These are phyloP conservation scores for Pachysolen tannophilus DNA, from an alignment of 805 yeast species.

Conservation along the genomic window DNA sequence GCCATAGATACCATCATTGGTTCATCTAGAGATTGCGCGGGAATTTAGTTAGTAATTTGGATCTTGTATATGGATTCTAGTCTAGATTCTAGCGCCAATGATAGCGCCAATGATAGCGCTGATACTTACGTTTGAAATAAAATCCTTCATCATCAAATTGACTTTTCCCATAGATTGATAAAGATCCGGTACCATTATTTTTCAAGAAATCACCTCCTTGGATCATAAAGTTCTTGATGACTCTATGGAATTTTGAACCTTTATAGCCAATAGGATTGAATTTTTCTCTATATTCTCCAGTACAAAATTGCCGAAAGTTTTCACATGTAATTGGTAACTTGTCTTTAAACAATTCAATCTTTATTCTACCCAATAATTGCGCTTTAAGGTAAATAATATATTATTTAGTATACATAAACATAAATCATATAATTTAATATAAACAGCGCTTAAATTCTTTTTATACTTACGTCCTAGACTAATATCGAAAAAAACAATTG, in stretches of 20 bases:
- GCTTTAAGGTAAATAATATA: constrained; percentile 10
- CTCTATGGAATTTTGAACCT: constrained; percentile 27
- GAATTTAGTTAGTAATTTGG: constrained; percentile 3
- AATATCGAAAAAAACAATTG: constrained; percentile 35
- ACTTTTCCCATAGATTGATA: constrained; percentile 30
- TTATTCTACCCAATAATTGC: constrained; percentile 32
- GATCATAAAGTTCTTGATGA: constrained; percentile 33
- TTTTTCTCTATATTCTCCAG: constrained; percentile 34
- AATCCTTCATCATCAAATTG: constrained; percentile 38
- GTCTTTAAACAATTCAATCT: constrained; percentile 32
- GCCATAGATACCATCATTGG: constrained; percentile 28
- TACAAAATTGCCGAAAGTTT: constrained; percentile 45
- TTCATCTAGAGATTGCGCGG: constrained; percentile 13
- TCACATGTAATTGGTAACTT: constrained; percentile 38
- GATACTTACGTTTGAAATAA: constrained; percentile 20
- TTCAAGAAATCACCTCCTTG: constrained; percentile 41
- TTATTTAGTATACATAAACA: constrained; percentile 13
- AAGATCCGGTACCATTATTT: constrained; percentile 37
- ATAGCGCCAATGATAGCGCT: no score
- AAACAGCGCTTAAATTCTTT: not conserved
- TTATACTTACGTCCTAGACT: constrained; percentile 13
- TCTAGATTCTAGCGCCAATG: no score
- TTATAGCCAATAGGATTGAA: constrained; percentile 38
- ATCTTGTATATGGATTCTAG: no score
- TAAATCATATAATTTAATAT: no score